Evolutionary conservation across 371 early-diverging fungal species (phyloP), one percentile per base, ranked within the genome.

Genomic region (Saksenaea vasiformis): DNA sequence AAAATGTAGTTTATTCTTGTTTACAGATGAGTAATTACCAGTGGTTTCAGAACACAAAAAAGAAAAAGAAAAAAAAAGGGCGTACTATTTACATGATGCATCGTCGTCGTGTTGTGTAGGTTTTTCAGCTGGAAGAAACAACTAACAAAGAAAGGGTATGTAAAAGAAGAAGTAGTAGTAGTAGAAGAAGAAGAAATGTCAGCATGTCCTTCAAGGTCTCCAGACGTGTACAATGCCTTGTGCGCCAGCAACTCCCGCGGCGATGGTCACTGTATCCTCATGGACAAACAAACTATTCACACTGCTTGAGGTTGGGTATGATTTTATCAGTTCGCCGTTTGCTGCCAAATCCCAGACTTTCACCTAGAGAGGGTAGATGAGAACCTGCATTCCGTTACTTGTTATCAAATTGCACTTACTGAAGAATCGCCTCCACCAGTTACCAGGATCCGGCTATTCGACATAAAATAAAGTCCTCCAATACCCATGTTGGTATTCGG

Each of bases 341-440:
- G 71, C 75, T 43, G 64, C 61, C 0, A 74, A 51, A 60, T 70
- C 69, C 80, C 80, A 79, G 1, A 79, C 28, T 58, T 74, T 76
- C 1, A 79, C 71, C 68, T 66, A 31, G 15, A 15, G 7, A 2
- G 17, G 39, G n/a, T n/a, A n/a, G 5, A 22, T 47, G 11, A 53
- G 36, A 19, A 17, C 3, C 14, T 19, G n/a, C 26, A 8, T 19
- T 54, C 1, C 31, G 5, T 61, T 22, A 9, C 22, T 47, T 19
- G 9, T 22, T 0, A 22, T 1, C 22, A 22, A 11, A 37, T 53
- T 13, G 15, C 38, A 54, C 65, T 43, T 54, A 65, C 69, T 13
- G 64, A 64, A 1, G 65, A 66, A 64, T 80, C 80, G 3, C 80
- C 77, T n/a, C 80, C 80, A 34, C 75, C 73, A 11, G 80, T 74